These are phyloP conservation scores for Eucalyptus shirleyi DNA, from an alignment of 345 rosid genomes.

Conservation along the genomic window DNA sequence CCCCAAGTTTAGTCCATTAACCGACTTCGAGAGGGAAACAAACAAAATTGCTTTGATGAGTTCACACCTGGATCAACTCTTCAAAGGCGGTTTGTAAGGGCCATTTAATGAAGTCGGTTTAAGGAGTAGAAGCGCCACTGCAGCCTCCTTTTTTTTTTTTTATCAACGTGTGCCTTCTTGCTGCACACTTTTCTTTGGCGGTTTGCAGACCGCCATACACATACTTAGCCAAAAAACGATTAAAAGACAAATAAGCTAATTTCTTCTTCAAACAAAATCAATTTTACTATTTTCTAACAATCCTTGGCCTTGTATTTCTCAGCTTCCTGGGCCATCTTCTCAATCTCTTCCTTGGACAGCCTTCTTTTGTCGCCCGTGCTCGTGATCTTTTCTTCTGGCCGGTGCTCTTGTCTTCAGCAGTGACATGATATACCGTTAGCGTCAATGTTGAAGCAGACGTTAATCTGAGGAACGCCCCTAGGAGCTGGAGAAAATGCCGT, in stretches of 20 bases:
- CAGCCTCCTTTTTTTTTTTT: background rate
- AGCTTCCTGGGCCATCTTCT: background rate
- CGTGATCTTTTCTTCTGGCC: background rate
- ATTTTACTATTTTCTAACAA: too few species aligned
- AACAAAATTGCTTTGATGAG: too few species aligned
- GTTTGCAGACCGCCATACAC: too few species aligned
- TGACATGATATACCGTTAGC: background rate
- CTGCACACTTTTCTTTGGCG: too few species aligned
- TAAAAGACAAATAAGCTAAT: too few species aligned
- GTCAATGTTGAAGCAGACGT: background rate
- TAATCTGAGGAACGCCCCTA: background rate
- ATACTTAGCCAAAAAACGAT: too few species aligned
- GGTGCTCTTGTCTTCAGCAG: background rate
- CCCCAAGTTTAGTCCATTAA: too few species aligned
- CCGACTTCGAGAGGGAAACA: too few species aligned
- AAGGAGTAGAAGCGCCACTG: background rate
- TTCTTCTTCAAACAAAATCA: too few species aligned
- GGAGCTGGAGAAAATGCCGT: background rate
- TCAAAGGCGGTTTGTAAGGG: background rate
- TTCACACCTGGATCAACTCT: background rate
- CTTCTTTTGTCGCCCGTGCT: background rate
- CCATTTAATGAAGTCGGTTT: background rate
- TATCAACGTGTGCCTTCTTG: too few species aligned
- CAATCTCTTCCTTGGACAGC: background rate
- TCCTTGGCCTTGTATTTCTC: background rate